Evolutionary conservation across 805 yeast genomes (phyloP), one percentile per base, ranked within the genome.

Genomic region (Clavispora asparagi): DNA sequence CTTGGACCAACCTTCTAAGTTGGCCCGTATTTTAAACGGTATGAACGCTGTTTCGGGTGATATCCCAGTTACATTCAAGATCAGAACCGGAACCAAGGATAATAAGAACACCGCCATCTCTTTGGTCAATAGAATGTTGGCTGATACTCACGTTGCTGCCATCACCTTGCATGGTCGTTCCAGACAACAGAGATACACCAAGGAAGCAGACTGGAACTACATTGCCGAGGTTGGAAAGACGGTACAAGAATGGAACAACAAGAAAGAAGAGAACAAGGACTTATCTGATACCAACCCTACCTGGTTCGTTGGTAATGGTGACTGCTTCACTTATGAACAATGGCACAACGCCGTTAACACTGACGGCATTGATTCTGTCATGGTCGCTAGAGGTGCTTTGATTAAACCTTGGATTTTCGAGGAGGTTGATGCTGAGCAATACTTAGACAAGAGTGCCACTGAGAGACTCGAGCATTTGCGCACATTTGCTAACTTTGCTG

Each of bases 361-460:
- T 41, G 78, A 78, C 28, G 85, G 86, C 19, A 82, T 92, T 47
- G 99, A 94, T 68, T 82, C 94, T 28, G 95, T 90, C 14, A 94
- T 95, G 97, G 88, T 94, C 45, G 99, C 98, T 3, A 79, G 99
- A 60, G 99, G 98, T 46, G 98, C 98, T 1, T 77, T 94, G 53
- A 91, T 94, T 63, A 94, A 94, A 68, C 99, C 99, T 31, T 94
- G 99, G 99, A 87, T 94, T 43, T 94, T 92, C 57, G 97, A 94
- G 70, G 99, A 94, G 68, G 79, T 94, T 46, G 95, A 92, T 48
- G 74, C 92, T 7, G 81, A 83, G 57, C 98, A 94, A 65, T 83
- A 89, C 63, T 67, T 94, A 51, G 99, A 94, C 65, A 94, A 92
- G 69, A 74, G 88, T 2, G 83, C 96, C n/a, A 73, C 84, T 17